Evolutionary conservation across 768 basidiomycete species (phyloP).

Genomic region (Phylloporus sp.): DNA sequence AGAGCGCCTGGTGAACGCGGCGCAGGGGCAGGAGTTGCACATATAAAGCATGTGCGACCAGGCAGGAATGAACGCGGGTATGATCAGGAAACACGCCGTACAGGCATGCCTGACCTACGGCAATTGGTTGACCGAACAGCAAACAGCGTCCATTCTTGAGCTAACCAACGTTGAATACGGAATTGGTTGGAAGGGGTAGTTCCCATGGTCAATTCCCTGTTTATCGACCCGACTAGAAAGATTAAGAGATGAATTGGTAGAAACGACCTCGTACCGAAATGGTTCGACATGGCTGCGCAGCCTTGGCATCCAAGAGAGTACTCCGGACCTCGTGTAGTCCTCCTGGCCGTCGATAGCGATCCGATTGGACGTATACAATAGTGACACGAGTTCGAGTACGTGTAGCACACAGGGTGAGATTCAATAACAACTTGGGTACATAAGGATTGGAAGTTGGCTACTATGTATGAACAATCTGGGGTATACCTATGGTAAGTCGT

Average conservation of each 20-base stretch:
- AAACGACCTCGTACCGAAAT: conserved; percentile 6
- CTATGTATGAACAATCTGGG: conserved; percentile 18
- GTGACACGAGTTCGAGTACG: background rate
- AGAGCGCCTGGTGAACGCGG: conserved; percentile 16
- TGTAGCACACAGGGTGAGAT: background rate
- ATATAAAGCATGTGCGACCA: conserved; percentile 12
- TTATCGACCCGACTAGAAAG: background rate
- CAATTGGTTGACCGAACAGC: background rate
- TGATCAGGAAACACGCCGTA: conserved; percentile 12
- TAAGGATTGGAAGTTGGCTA: background rate
- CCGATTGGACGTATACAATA: background rate
- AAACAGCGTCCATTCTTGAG: background rate
- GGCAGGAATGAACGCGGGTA: conserved; percentile 13
- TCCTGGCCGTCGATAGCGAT: conserved; percentile 15
- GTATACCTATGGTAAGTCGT: conserved; percentile 22
- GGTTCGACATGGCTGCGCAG: conserved; percentile 12
- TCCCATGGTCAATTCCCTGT: background rate
- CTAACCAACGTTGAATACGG: background rate
- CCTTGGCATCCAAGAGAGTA: conserved; percentile 2
- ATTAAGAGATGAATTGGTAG: conserved; percentile 8
- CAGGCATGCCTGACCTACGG: conserved; percentile 4
- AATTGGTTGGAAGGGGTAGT: background rate
- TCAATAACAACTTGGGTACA: no score
- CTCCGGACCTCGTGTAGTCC: conserved; percentile 22
- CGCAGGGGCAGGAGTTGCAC: conserved; percentile 16